These are phyloP conservation scores for Amphicarpaea edgeworthii DNA, from an alignment of 306 rosid genomes.

Conservation along the genomic window DNA sequence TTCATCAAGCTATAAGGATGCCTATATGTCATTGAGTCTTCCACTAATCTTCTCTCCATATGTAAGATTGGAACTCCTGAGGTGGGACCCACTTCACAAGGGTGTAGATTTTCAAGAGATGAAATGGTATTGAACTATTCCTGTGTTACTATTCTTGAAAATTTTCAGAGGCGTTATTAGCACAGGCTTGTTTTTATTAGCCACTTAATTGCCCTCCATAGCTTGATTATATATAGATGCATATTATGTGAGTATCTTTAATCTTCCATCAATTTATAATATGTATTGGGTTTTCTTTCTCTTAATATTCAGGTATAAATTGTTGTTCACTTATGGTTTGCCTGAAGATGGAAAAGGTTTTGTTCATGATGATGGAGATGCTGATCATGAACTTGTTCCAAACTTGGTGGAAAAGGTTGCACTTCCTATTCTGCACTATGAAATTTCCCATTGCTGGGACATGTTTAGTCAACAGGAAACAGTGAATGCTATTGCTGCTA, in stretches of 20 bases:
- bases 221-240: not conserved
- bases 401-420: constrained; percentile 93
- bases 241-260: constrained; percentile 7
- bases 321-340: constrained; percentile 75
- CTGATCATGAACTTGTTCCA: constrained; percentile 90
- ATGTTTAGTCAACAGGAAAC: constrained; percentile 86
- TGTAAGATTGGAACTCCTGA: constrained; percentile 91
- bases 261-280: constrained; percentile 15
- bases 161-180: constrained; percentile 1
- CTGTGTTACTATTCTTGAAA: constrained; percentile 24
- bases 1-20: constrained; percentile 74
- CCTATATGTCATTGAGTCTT: constrained; percentile 89
- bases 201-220: constrained; percentile 12
- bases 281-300: not conserved
- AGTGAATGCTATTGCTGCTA: constrained; percentile 74
- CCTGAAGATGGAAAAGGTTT: constrained; percentile 71
- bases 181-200: not conserved
- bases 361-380: constrained; percentile 79
- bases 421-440: constrained; percentile 87
- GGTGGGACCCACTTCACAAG: constrained; percentile 94
- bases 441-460: constrained; percentile 90
- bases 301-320: constrained; percentile 55
- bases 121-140: constrained; percentile 74
- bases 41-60: constrained; percentile 92
- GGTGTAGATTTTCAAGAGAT: constrained; percentile 81